Conservation (phyloP, 2,329 filamentous ascomycete species). For the Neofusicoccum sp. region DNA sequence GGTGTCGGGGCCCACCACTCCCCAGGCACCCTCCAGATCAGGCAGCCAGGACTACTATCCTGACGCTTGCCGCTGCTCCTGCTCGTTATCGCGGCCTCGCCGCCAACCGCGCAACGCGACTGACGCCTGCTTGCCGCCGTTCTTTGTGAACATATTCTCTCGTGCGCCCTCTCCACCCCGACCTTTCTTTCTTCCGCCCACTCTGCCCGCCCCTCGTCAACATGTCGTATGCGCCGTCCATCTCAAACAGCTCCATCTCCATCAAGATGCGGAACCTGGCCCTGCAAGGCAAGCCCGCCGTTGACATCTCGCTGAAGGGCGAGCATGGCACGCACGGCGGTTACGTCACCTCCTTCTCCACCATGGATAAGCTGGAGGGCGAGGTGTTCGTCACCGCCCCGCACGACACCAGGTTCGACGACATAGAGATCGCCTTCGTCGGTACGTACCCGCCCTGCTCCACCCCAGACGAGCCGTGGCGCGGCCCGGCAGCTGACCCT, state of each 20-base stretch:
- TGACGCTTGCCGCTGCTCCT: neutral
- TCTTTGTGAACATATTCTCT: neutral
- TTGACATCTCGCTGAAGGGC: constrained; percentile 43
- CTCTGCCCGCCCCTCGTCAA: neutral
- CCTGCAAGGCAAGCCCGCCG: constrained; percentile 37
- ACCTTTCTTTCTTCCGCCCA: neutral
- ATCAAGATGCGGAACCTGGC: constrained; percentile 35
- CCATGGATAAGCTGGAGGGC: constrained; percentile 57
- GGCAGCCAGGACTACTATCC: neutral
- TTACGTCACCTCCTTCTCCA: constrained; percentile 53
- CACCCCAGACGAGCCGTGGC: neutral
- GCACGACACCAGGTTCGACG: constrained; percentile 56
- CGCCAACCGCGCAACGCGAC: neutral
- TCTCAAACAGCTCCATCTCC: constrained; percentile 6
- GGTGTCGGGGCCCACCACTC: neutral
- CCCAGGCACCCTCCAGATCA: neutral
- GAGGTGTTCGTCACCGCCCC: constrained; percentile 49
- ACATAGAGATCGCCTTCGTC: constrained; percentile 58
- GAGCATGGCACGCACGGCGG: constrained; percentile 28
- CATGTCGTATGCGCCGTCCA: neutral
- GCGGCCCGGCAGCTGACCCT: constrained; percentile 21
- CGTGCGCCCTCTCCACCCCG: neutral
- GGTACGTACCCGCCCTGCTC: constrained; percentile 39
- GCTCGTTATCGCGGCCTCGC: neutral
- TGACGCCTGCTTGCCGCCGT: neutral